A percentile compares a stretch with the other conserved stretches of the same genome.
Conservation (phyloP, 768 basidiomycete species). For the Amanita inopinata region DNA sequence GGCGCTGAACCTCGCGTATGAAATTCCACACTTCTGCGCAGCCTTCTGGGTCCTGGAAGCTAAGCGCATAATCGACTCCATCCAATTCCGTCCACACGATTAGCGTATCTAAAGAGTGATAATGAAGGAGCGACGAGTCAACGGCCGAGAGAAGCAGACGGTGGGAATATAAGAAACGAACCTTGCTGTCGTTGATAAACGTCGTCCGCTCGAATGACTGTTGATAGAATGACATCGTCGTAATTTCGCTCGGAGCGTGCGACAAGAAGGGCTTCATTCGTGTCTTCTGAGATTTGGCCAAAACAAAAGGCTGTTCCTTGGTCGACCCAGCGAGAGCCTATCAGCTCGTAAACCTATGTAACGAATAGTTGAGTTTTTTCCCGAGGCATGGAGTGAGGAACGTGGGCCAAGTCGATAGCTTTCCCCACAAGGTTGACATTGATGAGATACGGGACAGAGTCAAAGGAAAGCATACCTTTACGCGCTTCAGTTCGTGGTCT, state of each 20-base stretch:
- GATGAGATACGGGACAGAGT: constrained; percentile 12
- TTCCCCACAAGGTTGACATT: constrained; percentile 9
- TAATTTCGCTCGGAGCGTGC: constrained; percentile 75
- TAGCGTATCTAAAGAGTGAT: constrained; percentile 68
- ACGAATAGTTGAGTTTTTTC: constrained; percentile 14
- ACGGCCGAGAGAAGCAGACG: constrained; percentile 10
- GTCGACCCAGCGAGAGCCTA: constrained; percentile 88
- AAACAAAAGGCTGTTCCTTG: constrained; percentile 96
- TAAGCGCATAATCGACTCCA: constrained; percentile 90
- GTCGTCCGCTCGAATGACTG: constrained; percentile 73
- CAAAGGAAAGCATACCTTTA: constrained; percentile 48
- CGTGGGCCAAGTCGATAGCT: constrained; percentile 1
- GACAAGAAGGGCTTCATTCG: constrained; percentile 70
- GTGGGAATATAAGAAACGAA: constrained; percentile 26
- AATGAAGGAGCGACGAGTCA: constrained; percentile 5
- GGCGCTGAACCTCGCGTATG: constrained; percentile 84
- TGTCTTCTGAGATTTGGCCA: constrained; percentile 73
- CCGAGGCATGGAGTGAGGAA: constrained; percentile 14
- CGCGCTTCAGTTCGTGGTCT: constrained; percentile 75
- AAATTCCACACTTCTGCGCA: constrained; percentile 98
- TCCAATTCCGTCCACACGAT: constrained; percentile 99
- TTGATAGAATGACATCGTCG: constrained; percentile 64
- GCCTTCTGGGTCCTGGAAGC: constrained; percentile 93
- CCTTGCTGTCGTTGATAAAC: constrained; percentile 86
- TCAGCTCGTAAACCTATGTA: constrained; percentile 84